Evolutionary conservation across 257 asterid species (phyloP), one percentile per base, ranked within the genome.

Genomic region (Jasminum sambac): DNA sequence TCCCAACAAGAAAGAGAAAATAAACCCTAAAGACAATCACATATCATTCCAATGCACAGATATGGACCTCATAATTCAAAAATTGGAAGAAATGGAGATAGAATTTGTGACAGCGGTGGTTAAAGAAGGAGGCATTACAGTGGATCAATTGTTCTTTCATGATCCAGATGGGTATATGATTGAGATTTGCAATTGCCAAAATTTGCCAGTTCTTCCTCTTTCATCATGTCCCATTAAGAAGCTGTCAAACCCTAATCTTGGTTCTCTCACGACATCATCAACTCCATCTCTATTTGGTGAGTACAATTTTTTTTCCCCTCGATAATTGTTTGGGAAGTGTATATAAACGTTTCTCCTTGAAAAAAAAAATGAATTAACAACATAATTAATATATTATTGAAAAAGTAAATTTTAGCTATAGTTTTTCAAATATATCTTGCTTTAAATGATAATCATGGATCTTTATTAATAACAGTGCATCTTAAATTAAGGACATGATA

Each of bases 1-100:
- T 12, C 38, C 66, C 57, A 66, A 78, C 42, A 68, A 63, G 73
- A 74, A 68, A 19, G 55, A 39, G 8, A 25, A 4, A 46, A 73
- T 78, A 58, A 69, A 78, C 60, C 82, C 82, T 0, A 78, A 78
- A 72, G 76, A 73, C 21, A 78, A 78, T 65, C 82, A 78, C 73
- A 65, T 78, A 63, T 78, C 79, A 9, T 78, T 78, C 23, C 82
- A 78, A 16, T 55, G 62, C 62, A 8, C 62, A 21, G 30, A 55
- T 55, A 55, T 55, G 62, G 13, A 55, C 8, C 62, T 55, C 30
- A 55, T 55, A 3, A 55, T 23, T 2, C 14, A 23, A 34, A 55
- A 55, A 23, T 23, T 55, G 6, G 8, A 55, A 55, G 62, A 55
- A 21, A 55, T 55, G 62, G 1, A 9, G 16, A 55, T 55, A 19